Percentiles rank a stretch among this genome's conserved stretches.
Conservation (phyloP, 306 rosid genomes). For the Leucaena leucocephala region DNA sequence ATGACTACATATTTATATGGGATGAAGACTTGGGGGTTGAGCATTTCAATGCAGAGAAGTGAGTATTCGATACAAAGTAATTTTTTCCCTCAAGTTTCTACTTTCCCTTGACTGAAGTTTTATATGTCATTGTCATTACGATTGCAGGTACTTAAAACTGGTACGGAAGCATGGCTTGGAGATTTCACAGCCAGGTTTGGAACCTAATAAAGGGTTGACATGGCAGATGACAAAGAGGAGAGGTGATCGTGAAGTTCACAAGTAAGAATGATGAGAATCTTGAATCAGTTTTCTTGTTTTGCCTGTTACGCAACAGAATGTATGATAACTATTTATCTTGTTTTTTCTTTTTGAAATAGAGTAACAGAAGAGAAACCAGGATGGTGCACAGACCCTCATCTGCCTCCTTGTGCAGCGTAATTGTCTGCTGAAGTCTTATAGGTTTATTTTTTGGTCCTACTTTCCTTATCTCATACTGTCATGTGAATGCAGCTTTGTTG, state of each 20-base stretch:
- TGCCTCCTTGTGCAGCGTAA: constrained; percentile 99
- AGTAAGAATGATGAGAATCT: constrained; percentile 55
- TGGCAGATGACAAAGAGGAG: constrained; percentile 99
- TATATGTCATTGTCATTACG: constrained; percentile 20
- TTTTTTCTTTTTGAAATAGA: constrained; percentile 37
- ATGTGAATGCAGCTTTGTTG: constrained; percentile 71
- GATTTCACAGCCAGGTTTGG: constrained; percentile 98
- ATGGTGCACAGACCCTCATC: constrained; percentile 91
- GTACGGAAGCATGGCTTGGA: constrained; percentile 94
- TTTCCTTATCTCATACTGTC: constrained; percentile 25
- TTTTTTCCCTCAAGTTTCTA: background rate
- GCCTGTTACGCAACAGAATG: constrained; percentile 22
- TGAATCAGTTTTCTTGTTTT: constrained; percentile 16
- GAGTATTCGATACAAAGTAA: constrained; percentile 39
- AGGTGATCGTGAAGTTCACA: constrained; percentile 93
- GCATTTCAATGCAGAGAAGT: constrained; percentile 69
- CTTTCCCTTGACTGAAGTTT: constrained; percentile 22
- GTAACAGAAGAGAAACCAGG: constrained; percentile 87
- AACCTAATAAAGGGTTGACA: constrained; percentile 83
- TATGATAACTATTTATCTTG: constrained; percentile 18
- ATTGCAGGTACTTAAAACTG: constrained; percentile 70
- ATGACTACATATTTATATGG: constrained; percentile 78
- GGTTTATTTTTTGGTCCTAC: constrained; percentile 14
- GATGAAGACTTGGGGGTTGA: constrained; percentile 81
- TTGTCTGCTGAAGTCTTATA: constrained; percentile 32